Evolutionary conservation across 768 basidiomycete genomes (phyloP).

Genomic region (Tremella yokohamensis): DNA sequence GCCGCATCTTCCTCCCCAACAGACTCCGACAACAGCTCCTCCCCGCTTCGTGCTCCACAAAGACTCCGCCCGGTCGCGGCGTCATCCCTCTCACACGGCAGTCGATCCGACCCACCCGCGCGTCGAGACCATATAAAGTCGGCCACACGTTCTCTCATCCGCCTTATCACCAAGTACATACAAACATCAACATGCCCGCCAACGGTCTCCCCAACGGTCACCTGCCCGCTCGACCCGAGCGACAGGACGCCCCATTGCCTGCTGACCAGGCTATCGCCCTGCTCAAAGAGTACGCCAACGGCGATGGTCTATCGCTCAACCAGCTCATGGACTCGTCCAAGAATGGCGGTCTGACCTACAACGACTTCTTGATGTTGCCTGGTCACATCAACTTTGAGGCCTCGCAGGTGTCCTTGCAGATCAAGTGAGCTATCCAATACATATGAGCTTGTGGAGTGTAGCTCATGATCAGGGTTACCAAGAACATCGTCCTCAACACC

Average conservation of each 20-base stretch:
- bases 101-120: too few relatives aligned
- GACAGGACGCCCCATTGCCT: constrained; percentile 55
- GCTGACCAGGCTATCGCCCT: constrained; percentile 69
- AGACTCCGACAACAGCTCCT: too few relatives aligned
- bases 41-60: too few relatives aligned
- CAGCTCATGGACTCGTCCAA: constrained; percentile 78
- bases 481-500: constrained; percentile 84
- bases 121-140: neutral
- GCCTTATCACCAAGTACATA: neutral
- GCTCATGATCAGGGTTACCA: constrained; percentile 61
- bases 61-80: too few relatives aligned
- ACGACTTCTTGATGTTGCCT: constrained; percentile 90
- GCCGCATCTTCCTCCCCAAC: too few relatives aligned
- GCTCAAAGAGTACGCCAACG: constrained; percentile 65
- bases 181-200: constrained; percentile 8
- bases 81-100: too few relatives aligned
- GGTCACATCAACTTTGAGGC: constrained; percentile 89
- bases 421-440: constrained; percentile 49
- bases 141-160: neutral
- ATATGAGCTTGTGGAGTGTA: neutral
- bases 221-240: constrained; percentile 22
- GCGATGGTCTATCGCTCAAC: constrained; percentile 76
- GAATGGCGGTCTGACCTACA: constrained; percentile 84
- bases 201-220: constrained; percentile 16
- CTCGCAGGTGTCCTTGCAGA: constrained; percentile 70